Percentiles rank a stretch among this genome's conserved stretches.
Conservation (phyloP, 805 yeast genomes). For the Diddensiella santjacobensis region DNA sequence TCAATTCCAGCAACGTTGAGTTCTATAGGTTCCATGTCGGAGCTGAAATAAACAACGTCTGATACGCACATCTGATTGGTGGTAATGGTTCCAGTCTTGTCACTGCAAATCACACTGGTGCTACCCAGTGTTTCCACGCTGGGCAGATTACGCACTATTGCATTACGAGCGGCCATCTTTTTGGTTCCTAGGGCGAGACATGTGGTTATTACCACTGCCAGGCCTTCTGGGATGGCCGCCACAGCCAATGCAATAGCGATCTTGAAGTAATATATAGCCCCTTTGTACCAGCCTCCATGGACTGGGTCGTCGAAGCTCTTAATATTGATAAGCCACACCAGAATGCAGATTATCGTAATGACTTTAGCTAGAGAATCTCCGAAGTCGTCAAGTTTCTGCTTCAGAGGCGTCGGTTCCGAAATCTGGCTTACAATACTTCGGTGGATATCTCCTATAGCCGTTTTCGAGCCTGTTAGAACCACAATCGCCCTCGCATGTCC, state of each 20-base stretch:
- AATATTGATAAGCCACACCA: slow-evolving; percentile 82
- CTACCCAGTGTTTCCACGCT: slow-evolving; percentile 23
- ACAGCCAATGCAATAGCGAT: slow-evolving; percentile 95
- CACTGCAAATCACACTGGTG: slow-evolving; percentile 40
- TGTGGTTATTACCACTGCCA: slow-evolving; percentile 94
- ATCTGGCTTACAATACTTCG: slow-evolving; percentile 76
- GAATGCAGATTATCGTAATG: slow-evolving; percentile 80
- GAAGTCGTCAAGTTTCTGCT: slow-evolving; percentile 86
- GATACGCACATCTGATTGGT: slow-evolving; percentile 34
- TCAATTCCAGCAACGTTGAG: slow-evolving; percentile 41
- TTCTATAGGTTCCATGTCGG: slow-evolving; percentile 32
- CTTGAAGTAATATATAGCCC: slow-evolving; percentile 89
- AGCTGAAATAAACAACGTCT: slow-evolving; percentile 31
- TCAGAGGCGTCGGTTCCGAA: slow-evolving; percentile 97
- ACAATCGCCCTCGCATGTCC: slow-evolving; percentile 94
- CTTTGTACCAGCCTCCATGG: slow-evolving; percentile 64
- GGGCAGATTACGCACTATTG: slow-evolving; percentile 72
- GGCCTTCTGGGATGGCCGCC: slow-evolving; percentile 98
- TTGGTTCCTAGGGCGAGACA: slow-evolving; percentile 92
- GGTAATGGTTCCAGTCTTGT: slow-evolving; percentile 38
- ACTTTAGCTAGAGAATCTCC: slow-evolving; percentile 83
- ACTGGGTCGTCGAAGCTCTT: slow-evolving; percentile 40
- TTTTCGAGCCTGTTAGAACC: slow-evolving; percentile 77
- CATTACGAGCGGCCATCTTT: slow-evolving; percentile 90
- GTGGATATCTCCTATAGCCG: slow-evolving; percentile 90